These are phyloP conservation scores for Pleurotus citrinopileatus DNA, from an alignment of 768 basidiomycete genomes.

Conservation along the genomic window DNA sequence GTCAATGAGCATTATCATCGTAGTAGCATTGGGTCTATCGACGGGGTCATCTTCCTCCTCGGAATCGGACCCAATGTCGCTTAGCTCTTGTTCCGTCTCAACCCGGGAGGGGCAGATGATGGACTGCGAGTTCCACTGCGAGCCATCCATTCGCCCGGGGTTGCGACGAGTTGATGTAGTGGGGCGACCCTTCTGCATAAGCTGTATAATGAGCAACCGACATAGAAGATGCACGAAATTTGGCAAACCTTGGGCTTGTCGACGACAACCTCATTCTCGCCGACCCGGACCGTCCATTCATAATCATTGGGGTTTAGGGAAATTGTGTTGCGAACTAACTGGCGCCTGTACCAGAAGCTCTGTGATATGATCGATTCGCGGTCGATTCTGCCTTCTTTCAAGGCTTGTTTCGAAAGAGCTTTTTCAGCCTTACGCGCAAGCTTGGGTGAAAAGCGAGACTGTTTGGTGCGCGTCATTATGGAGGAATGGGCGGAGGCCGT, in stretches of 20 bases:
- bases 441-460: slow-evolving; percentile 14
- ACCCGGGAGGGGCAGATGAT: neutral
- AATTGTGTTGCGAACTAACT: slow-evolving; percentile 1
- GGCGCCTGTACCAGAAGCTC: slow-evolving; percentile 1
- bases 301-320: neutral
- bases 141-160: neutral
- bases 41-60: neutral
- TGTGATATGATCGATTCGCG: neutral
- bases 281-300: neutral
- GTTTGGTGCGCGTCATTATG: slow-evolving; percentile 14
- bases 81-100: neutral
- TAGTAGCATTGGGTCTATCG: neutral
- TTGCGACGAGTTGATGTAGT: neutral
- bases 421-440: slow-evolving; percentile 1
- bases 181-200: neutral
- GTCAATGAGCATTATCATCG: slow-evolving; percentile 21
- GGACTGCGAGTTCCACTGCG: neutral
- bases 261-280: neutral
- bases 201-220: neutral
- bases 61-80: neutral
- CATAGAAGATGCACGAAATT: neutral
- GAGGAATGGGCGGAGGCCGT: neutral
- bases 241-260: neutral
- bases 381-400: slow-evolving; percentile 6
- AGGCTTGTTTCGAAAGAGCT: slow-evolving; percentile 5